Evolutionary conservation across 345 rosid genomes (phyloP).

Genomic region (Lumnitzera littorea): DNA sequence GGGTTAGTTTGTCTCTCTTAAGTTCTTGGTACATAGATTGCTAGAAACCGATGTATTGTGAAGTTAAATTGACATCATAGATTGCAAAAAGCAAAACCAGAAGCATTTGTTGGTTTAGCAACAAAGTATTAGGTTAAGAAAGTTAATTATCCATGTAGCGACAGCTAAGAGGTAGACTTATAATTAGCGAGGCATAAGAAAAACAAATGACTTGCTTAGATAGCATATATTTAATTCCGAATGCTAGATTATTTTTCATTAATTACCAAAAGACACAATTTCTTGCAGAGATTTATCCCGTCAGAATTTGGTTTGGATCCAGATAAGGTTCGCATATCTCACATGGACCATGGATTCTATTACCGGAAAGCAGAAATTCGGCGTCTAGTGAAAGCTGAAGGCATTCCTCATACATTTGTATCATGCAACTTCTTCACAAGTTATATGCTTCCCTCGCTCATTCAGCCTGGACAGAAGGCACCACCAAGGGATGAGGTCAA

Average conservation of each 20-base stretch:
- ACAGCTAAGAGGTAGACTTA: no score
- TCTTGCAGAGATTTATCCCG: slow-evolving; percentile 72
- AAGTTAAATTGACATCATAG: no score
- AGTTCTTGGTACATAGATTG: no score
- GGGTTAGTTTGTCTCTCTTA: no score
- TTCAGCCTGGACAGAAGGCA: slow-evolving; percentile 53
- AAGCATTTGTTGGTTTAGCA: no score
- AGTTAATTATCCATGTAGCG: no score
- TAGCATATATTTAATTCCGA: not conserved
- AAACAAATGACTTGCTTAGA: not conserved
- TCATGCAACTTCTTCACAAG: slow-evolving; percentile 64
- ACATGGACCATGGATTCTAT: slow-evolving; percentile 54
- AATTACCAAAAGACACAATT: slow-evolving; percentile 1
- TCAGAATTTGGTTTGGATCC: slow-evolving; percentile 82
- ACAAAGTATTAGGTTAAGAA: no score
- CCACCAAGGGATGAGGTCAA: slow-evolving; percentile 62
- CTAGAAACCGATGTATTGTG: no score
- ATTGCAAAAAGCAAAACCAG: no score
- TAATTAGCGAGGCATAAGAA: no score
- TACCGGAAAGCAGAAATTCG: slow-evolving; percentile 53
- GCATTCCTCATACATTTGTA: slow-evolving; percentile 58
- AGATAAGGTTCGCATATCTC: slow-evolving; percentile 50
- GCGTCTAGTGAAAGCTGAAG: slow-evolving; percentile 54
- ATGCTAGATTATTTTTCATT: not conserved
- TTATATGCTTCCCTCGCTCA: slow-evolving; percentile 59